Evolutionary conservation across 768 basidiomycete species (phyloP), one percentile per base, ranked within the genome.

Genomic region (Russula vinacea): DNA sequence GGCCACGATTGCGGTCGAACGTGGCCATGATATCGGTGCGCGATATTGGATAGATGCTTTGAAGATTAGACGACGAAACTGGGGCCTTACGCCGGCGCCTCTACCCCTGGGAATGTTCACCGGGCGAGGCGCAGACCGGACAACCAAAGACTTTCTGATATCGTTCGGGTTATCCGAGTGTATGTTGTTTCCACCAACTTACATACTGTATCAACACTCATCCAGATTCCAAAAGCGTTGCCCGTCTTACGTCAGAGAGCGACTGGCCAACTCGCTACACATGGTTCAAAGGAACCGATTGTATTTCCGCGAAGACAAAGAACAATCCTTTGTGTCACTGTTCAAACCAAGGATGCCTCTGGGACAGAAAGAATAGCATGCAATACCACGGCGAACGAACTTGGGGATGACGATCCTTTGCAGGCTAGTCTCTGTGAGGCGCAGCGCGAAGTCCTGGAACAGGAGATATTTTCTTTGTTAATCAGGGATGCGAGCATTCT

Each of bases 21-120:
- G 83, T 55, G 78, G 83, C 24, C 78, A 86, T 45, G 68, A 82
- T 10, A 78, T 81, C 55, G 83, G 85, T 47, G 89, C 92, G 71
- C 84, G 78, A 64, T 92, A 92, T 69, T 94, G 92, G 92, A 78
- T 85, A 8, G 84, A 92, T 71, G 92, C 92, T 4, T 78, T 94
- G 52, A 88, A 84, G 71, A 86, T 90, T 51, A 78, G 92, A 66
- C 76, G 83, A 69, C 84, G 80, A 9, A 93, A 94, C 68, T 94
- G 92, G 92, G 82, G 87, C 16, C 76, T 94, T 39, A 82, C 88
- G 49, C 89, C 90, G 37, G 88, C 90, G 10, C 90, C 91, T 26
- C 79, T 92, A 44, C 90, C 89, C 16, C 76, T 77, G 45, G 90
- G 89, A 44, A 81, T 87, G 29, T 77, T 84, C 0, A 85, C 79